Evolutionary conservation across 768 basidiomycete genomes (phyloP).

Genomic region (Leccinum variicolor): DNA sequence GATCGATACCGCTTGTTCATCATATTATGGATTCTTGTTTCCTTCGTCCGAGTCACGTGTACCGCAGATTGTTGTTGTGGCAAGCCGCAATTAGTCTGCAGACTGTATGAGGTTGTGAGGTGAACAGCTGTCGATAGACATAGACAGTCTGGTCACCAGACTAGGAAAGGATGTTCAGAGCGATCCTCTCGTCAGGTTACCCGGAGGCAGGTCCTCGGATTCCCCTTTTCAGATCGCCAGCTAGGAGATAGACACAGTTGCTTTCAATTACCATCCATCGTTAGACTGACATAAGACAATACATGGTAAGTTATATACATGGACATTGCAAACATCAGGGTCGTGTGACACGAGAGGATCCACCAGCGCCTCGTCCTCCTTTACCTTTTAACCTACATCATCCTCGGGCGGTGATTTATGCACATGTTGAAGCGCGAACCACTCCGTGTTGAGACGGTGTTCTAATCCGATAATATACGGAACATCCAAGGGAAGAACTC

Average conservation of each 20-base stretch:
- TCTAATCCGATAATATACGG: conserved; percentile 10
- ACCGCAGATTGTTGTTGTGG: conserved; percentile 70
- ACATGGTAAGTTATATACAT: conserved; percentile 7
- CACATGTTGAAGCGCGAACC: conserved; percentile 41
- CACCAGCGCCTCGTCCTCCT: neutral
- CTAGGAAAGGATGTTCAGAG: neutral
- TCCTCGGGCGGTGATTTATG: conserved; percentile 8
- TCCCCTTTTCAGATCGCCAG: neutral
- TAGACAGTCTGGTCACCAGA: no score
- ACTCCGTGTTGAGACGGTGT: conserved; percentile 38
- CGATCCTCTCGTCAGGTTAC: conserved; percentile 31
- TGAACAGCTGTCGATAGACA: no score
- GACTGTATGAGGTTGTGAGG: no score
- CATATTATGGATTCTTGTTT: conserved; percentile 45
- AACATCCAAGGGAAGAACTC: conserved; percentile 22
- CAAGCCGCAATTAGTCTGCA: no score
- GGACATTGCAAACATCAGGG: conserved; percentile 3
- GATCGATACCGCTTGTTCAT: conserved; percentile 93
- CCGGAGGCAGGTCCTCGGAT: conserved; percentile 27
- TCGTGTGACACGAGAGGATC: neutral
- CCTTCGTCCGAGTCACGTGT: neutral
- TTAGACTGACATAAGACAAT: conserved; percentile 5
- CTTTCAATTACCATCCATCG: neutral
- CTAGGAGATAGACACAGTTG: neutral
- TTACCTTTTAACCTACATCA: conserved; percentile 16